Base-by-base conservation (phyloP, 1,284 basidiomycete genomes). In the Phylloboletellus chloephorus region DNA sequence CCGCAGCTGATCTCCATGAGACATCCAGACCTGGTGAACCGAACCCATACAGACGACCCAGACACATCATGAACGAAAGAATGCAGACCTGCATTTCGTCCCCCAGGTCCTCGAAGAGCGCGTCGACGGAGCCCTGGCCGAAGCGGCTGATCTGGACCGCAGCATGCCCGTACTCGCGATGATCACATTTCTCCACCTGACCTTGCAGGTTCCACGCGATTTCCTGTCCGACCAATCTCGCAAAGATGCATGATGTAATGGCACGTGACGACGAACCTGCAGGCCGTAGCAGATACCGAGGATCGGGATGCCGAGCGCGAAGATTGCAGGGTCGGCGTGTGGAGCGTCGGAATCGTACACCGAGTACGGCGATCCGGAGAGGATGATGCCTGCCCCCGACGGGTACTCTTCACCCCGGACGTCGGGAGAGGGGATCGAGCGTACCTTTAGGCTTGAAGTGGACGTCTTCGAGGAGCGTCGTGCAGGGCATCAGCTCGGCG, bases 211-310 rank as follows among this genome's bases (percentile, higher is more conserved):
- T 85, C 78, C 85, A 89, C 13, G 94, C 93, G 48, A 98, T 91
- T 76, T 98, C 95, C 84, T 51, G 28, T 23, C 16, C n/a, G n/a
- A n/a, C n/a, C n/a, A n/a, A n/a, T n/a, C n/a, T n/a, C n/a, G n/a
- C n/a, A n/a, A n/a, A n/a, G n/a, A n/a, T n/a, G n/a, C n/a, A n/a
- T 5, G 16, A 38, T 9, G 13, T 13, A 30, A 24, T 26, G 4
- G n/a, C 5, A 25, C 6, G 26, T 19, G 31, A 22, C 25, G 26
- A 63, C 69, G 41, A 43, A 87, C 88, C 73, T 95, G 91, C n/a
- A 98, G 74, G 21, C 96, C 96, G 67, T 98, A 98, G 66, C 96
- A 99, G 49, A 98, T 98, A 34, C 96, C 96, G 12, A 99, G 74
- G 41, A 98, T 82, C 13, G 96, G 95, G 1, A 98, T 83, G 25